Conservation (phyloP, 2,329 filamentous ascomycete genomes). For the Hortaea sp. region DNA sequence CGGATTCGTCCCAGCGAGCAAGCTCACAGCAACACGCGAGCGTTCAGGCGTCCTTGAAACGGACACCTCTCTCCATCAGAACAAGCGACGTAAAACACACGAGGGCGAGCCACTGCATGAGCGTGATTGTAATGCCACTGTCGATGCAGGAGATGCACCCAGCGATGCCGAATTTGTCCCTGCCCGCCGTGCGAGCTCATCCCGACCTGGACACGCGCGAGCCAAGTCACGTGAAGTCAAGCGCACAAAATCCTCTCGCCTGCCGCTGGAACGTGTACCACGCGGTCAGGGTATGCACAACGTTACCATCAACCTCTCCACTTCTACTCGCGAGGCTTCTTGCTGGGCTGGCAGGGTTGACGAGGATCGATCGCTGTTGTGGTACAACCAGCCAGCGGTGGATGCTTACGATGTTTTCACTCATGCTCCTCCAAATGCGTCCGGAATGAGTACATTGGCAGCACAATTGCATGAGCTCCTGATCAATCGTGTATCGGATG, state of each 20-base stretch:
- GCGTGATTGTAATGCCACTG: constrained; percentile 12
- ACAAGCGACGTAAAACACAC: constrained; percentile 18
- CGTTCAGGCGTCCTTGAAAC: constrained; percentile 5
- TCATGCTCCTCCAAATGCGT: background rate
- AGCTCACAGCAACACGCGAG: constrained; percentile 10
- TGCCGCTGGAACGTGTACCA: constrained; percentile 31
- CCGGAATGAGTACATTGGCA: constrained; percentile 8
- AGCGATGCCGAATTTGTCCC: constrained; percentile 7
- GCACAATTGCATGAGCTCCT: constrained; percentile 9
- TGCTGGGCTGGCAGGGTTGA: constrained; percentile 7
- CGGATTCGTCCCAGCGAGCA: constrained; percentile 22
- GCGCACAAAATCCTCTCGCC: constrained; percentile 26
- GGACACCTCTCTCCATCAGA: background rate
- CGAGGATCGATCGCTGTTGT: constrained; percentile 9
- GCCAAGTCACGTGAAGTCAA: constrained; percentile 12
- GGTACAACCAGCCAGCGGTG: constrained; percentile 17
- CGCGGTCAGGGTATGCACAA: constrained; percentile 14
- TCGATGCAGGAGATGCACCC: background rate
- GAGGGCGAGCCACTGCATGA: constrained; percentile 13
- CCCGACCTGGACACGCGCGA: constrained; percentile 1
- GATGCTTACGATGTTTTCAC: constrained; percentile 8
- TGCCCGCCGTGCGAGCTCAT: constrained; percentile 1
- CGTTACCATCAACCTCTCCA: constrained; percentile 3
- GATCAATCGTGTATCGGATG: constrained; percentile 10
- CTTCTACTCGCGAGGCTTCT: constrained; percentile 3